Percentiles rank a stretch among this genome's conserved stretches.
Evolutionary conservation across 1,139 yeast genomes (phyloP).

Genomic region (Hyphopichia burtonii): DNA sequence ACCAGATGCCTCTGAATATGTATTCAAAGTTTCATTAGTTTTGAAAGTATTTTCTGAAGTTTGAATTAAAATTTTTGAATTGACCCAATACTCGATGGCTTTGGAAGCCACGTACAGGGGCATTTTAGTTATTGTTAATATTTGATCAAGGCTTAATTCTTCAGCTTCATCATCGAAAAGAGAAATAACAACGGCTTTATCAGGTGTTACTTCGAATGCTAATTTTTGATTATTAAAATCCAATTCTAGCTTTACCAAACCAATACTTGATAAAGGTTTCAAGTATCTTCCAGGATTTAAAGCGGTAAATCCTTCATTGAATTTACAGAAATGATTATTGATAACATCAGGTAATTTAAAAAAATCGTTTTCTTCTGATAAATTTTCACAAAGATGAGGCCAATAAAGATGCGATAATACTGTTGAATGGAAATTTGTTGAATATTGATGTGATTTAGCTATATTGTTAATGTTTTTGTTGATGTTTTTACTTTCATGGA

Average conservation of each 20-base stretch:
- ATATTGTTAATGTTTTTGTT: conserved; percentile 25
- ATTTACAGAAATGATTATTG: conserved; percentile 37
- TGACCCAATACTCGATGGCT: conserved; percentile 57
- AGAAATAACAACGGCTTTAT: conserved; percentile 64
- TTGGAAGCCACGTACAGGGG: conserved; percentile 34
- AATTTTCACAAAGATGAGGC: conserved; percentile 42
- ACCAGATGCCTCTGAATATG: no score
- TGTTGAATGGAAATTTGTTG: conserved; percentile 28
- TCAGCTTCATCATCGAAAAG: conserved; percentile 45
- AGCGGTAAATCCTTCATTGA: conserved; percentile 37
- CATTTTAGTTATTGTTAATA: conserved; percentile 32
- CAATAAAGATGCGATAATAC: conserved; percentile 50
- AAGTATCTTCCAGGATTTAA: conserved; percentile 60
- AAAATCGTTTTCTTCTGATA: conserved; percentile 29
- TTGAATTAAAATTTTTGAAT: conserved; percentile 44
- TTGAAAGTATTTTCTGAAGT: conserved; percentile 26
- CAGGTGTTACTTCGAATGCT: conserved; percentile 58
- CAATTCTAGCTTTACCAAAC: conserved; percentile 61
- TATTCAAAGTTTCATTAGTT: conserved; percentile 13
- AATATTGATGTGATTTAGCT: conserved; percentile 8
- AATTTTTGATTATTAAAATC: conserved; percentile 44
- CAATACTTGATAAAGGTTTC: conserved; percentile 57
- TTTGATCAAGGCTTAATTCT: conserved; percentile 23
- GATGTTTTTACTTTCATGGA: conserved; percentile 50
- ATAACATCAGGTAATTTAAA: conserved; percentile 50